A percentile compares a stretch with the other conserved stretches of the same genome.
phyloP scores from a whole-genome alignment of 768 basidiomycete species.

The Lyophyllum decastes region DNA sequence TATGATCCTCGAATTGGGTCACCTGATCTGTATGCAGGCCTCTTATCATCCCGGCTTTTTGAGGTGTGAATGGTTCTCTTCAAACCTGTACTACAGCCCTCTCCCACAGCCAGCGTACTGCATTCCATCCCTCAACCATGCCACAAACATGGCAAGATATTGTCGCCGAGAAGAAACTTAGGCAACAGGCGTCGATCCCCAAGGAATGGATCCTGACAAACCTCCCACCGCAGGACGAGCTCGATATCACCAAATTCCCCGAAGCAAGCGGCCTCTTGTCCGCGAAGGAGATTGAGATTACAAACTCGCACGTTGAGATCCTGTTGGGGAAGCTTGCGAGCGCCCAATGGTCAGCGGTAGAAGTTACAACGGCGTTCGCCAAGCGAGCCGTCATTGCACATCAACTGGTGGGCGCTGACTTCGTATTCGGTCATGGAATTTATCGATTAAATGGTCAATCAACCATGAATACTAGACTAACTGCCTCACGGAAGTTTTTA shows the following conservation, averaged over 20 bases:
- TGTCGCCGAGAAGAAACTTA: constrained; percentile 51
- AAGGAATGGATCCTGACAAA: constrained; percentile 58
- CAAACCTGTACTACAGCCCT: background rate
- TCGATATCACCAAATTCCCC: constrained; percentile 58
- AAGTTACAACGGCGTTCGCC: constrained; percentile 72
- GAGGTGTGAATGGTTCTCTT: background rate
- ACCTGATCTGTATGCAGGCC: too few species aligned
- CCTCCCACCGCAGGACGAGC: constrained; percentile 44
- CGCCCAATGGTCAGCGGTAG: constrained; percentile 61
- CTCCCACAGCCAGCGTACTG: background rate
- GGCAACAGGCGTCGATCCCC: constrained; percentile 60
- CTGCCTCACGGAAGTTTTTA: constrained; percentile 83
- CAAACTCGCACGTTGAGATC: constrained; percentile 39
- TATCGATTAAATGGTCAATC: background rate
- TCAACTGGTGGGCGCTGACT: constrained; percentile 50
- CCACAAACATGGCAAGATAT: constrained; percentile 50
- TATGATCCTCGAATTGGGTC: too few species aligned
- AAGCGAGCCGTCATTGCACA: constrained; percentile 82
- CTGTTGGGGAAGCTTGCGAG: constrained; percentile 56
- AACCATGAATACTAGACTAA: constrained; percentile 53
- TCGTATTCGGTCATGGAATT: constrained; percentile 19
- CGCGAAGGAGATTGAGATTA: constrained; percentile 48
- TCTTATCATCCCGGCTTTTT: too few species aligned
- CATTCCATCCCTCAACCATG: constrained; percentile 17
- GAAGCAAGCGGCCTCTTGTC: constrained; percentile 58